Evolutionary conservation across 1,139 yeast species (phyloP), one percentile per base, ranked within the genome.

Genomic region (Suhomyces coccinellae): DNA sequence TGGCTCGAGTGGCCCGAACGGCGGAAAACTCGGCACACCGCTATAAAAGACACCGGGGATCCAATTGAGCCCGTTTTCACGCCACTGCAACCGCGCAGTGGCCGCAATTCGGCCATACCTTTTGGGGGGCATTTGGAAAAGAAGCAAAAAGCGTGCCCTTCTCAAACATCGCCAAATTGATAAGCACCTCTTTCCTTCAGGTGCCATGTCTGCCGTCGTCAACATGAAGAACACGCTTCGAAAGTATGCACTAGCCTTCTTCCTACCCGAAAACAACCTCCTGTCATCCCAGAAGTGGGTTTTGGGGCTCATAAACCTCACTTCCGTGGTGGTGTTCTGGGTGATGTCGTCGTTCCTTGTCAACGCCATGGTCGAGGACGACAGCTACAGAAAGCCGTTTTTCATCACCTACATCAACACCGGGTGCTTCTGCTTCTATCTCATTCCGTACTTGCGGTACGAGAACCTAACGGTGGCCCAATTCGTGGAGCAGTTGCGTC

Each of bases 351-450:
- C 95, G 12, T 90, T 89, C 56, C 61, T 90, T 36, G 84, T 90
- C 26, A 87, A 85, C 62, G 83, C 82, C 43, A 69, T 86, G 43
- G 85, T 87, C 51, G 91, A 84, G 54, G 75, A 80, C 41, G 80
- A 78, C 49, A 71, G 75, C 27, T 93, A 90, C 63, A 69, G 90
- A 41, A 93, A 93, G 65, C 99, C 99, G n/a, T 91, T 89, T 60
- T 80, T 91, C 53, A 87, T 93, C 54, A 93, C 99, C 1, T 93
- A 91, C 68, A 65, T 91, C 52, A 93, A 91, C 66, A 91, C 98
- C 0, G 84, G 91, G 6, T 80, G 95, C 20, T 93, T 93, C 61
- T 73, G 82, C 11, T 71, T 93, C 44, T 93, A 91, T 61, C 70
- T 93, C 42, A 63, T 85, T 26, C 95, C 96, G 1, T 82, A 81